Percentiles rank a stretch among this genome's conserved stretches.
Evolutionary conservation across 2,329 filamentous ascomycete genomes (phyloP).

Genomic region (Hymenoscyphus repandus): DNA sequence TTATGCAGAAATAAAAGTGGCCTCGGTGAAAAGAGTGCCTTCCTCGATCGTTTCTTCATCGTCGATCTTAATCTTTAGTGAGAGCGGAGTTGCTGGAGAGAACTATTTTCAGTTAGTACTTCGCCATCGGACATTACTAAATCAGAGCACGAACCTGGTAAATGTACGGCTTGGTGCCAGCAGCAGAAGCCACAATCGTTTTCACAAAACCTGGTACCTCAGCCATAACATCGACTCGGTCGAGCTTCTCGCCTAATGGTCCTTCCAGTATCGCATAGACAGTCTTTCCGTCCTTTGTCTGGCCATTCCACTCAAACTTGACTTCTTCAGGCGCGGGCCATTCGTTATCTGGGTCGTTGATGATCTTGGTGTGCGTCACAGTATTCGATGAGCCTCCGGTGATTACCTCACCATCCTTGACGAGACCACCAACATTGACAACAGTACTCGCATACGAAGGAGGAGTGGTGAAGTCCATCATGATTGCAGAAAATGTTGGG

Average conservation of each 20-base stretch:
- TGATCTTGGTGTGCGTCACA: constrained; percentile 63
- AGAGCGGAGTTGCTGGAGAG: constrained; percentile 54
- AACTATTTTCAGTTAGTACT: constrained; percentile 50
- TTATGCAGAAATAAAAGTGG: constrained; percentile 81
- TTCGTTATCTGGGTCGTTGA: constrained; percentile 69
- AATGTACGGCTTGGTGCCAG: constrained; percentile 93
- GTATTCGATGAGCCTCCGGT: constrained; percentile 62
- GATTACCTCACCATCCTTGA: constrained; percentile 75
- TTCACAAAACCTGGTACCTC: constrained; percentile 96
- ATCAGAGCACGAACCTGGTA: constrained; percentile 65
- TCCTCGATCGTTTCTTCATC: constrained; percentile 74
- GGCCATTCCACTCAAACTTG: constrained; percentile 74
- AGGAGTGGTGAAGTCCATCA: constrained; percentile 97
- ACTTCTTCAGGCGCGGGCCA: constrained; percentile 82
- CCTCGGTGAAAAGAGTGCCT: constrained; percentile 78
- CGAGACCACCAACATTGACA: constrained; percentile 78
- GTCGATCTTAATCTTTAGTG: constrained; percentile 78
- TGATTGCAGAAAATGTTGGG: constrained; percentile 74
- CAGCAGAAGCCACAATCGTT: constrained; percentile 80
- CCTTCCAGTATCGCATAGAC: constrained; percentile 67
- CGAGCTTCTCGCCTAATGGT: constrained; percentile 61
- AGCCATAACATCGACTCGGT: constrained; percentile 92
- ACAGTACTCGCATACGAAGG: constrained; percentile 83
- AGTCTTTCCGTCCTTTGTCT: constrained; percentile 68
- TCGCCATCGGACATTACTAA: neutral